Evolutionary conservation across 192 early-diverging fungal species (phyloP).

Genomic region (Backusella tuberculispora): DNA sequence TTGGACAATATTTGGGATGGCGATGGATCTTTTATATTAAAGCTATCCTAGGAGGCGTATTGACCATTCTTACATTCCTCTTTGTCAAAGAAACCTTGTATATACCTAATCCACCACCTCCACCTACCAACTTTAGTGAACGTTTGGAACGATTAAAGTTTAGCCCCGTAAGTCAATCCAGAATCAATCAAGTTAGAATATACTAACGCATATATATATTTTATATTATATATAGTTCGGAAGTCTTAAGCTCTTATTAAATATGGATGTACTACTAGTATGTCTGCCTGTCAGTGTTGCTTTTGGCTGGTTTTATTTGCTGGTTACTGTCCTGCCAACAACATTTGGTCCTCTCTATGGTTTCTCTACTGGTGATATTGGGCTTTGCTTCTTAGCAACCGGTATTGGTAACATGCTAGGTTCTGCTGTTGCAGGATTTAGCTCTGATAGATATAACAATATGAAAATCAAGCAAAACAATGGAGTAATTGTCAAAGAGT

Average conservation of each 20-base stretch:
- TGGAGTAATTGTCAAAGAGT: constrained; percentile 3
- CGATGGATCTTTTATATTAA: constrained; percentile 62
- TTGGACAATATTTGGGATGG: constrained; percentile 39
- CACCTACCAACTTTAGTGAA: constrained; percentile 7
- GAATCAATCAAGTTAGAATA: not conserved
- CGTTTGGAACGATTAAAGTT: constrained; percentile 29
- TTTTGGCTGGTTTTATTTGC: constrained; percentile 55
- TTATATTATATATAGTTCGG: not conserved
- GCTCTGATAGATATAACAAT: not conserved
- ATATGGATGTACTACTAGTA: constrained; percentile 23
- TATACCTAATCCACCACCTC: constrained; percentile 10
- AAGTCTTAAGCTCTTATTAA: constrained; percentile 29
- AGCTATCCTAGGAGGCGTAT: constrained; percentile 54
- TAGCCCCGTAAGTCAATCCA: constrained; percentile 27
- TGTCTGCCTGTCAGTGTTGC: constrained; percentile 46
- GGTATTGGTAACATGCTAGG: constrained; percentile 53
- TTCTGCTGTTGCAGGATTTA: constrained; percentile 42
- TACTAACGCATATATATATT: not conserved
- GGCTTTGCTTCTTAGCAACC: constrained; percentile 50
- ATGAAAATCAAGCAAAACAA: constrained; percentile 11
- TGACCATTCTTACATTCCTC: constrained; percentile 52
- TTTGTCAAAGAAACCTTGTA: constrained; percentile 63
- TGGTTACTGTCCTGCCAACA: constrained; percentile 48
- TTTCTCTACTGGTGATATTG: constrained; percentile 46
- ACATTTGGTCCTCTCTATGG: constrained; percentile 48